Base-by-base conservation (phyloP, 768 basidiomycete species). In the Phaeotremella skinneri region DNA sequence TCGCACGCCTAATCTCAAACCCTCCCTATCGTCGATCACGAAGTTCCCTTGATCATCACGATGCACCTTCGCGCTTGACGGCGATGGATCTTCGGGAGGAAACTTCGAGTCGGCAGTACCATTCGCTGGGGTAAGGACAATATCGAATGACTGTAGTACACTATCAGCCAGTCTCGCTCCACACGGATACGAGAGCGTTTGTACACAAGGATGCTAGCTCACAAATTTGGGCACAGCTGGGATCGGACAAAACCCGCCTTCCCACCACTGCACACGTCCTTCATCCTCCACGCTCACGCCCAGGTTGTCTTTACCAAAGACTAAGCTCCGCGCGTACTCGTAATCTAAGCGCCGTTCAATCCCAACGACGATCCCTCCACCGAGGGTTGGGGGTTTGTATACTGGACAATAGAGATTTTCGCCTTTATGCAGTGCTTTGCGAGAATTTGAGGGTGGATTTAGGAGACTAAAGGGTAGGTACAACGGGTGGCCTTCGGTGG, bases 401-500 rank as follows among this genome's bases (percentile, higher is more conserved):
- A 79, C 81, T 3, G 88, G 87, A 68, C 94, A 97, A 11, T 37
- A 42, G 1, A 55, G 67, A 34, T 67, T 62, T 59, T 69, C 62
- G 20, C 66, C 69, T 39, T 51, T 53, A 26, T 64, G 66, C 43
- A 66, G 31, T 3, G 49, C 80, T 23, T 82, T 81, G 20, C 89
- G 85, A 61, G 85, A 77, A 63, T 82, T 62, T n/a, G 87, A 84
- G 34, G 83, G 78, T 6, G 83, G 82, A 61, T 80, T 82, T 27
- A 88, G 79, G 50, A 83, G 79, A 47, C 83, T 69, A 37, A 67
- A 75, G 1, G 84, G 84, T 20, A 96, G 82, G 11, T 81, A 81
- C 43, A 99, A 80, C 25, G 91, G 82, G 72, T 99, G 96, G 0
- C 94, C 96, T 76, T 98, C 96, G 0, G 96, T 99, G 4, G 92